phyloP scores from a whole-genome alignment of 352 stramenopile genomes.

The Globisporangium echinulatum region DNA sequence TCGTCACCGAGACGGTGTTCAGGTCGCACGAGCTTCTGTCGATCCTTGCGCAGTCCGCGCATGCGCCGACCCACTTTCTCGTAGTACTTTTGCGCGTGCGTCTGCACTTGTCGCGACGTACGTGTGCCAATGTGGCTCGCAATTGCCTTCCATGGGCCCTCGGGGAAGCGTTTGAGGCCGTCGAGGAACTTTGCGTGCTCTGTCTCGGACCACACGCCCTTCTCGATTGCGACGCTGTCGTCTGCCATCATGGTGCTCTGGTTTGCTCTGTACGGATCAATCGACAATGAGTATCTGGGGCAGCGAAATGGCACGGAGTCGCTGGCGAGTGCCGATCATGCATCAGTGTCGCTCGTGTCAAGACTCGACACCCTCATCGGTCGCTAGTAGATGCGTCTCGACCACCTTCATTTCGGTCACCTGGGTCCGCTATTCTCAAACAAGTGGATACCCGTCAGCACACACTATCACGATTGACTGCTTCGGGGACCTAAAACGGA shows the following conservation, averaged over 20 bases:
- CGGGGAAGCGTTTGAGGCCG: conserved; percentile 16
- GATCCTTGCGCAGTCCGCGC: conserved; percentile 53
- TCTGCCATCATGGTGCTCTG: conserved; percentile 25
- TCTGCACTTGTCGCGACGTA: conserved; percentile 59
- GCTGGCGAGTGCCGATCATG: too few species aligned
- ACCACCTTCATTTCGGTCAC: too few species aligned
- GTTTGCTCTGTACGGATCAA: neutral
- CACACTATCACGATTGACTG: too few species aligned
- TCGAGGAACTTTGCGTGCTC: conserved; percentile 30
- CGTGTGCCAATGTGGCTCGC: conserved; percentile 22
- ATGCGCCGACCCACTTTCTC: conserved; percentile 63
- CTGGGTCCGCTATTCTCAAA: too few species aligned
- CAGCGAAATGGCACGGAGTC: too few species aligned
- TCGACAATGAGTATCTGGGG: too few species aligned
- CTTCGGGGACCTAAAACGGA: too few species aligned
- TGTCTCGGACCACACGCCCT: conserved; percentile 22
- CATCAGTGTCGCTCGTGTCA: too few species aligned
- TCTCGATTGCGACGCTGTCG: conserved; percentile 32
- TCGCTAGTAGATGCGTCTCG: too few species aligned
- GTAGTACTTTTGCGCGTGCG: conserved; percentile 50
- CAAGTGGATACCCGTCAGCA: too few species aligned
- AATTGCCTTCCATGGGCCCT: conserved; percentile 26
- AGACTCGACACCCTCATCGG: too few species aligned
- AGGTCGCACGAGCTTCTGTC: conserved; percentile 39
- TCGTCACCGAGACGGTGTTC: conserved; percentile 55